These are phyloP conservation scores for Plasmodium falciparum DNA, from an alignment of 169 alveolate species.

Conservation along the genomic window DNA sequence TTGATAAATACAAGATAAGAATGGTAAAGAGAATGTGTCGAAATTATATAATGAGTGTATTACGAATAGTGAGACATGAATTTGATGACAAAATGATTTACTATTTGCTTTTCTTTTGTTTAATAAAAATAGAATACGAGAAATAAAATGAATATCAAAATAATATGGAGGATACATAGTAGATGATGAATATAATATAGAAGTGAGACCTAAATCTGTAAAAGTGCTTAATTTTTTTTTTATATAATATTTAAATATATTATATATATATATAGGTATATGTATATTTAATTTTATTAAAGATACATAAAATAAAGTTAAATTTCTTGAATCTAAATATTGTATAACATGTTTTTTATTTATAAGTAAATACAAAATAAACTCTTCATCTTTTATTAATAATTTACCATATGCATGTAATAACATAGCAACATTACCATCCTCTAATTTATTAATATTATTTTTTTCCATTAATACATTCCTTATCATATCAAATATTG, in stretches of 20 bases:
- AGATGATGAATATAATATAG: conserved; percentile 54
- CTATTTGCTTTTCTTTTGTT: conserved; percentile 60
- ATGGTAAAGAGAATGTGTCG: conserved; percentile 27
- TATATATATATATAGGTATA: conserved; percentile 42
- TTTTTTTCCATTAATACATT: conserved; percentile 15
- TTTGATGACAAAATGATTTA: conserved; percentile 66
- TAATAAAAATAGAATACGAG: conserved; percentile 25
- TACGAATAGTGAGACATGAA: conserved; percentile 57
- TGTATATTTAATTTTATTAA: conserved; percentile 34
- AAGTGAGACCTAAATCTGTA: conserved; percentile 58
- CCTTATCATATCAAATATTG: conserved; percentile 35
- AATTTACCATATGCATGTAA: conserved; percentile 67
- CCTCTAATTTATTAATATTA: conserved; percentile 9
- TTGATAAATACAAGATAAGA: conserved; percentile 17
- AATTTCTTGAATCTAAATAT: conserved; percentile 28
- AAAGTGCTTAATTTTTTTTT: conserved; percentile 15
- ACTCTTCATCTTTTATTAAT: conserved; percentile 43
- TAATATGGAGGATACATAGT: conserved; percentile 2
- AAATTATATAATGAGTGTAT: conserved; percentile 43
- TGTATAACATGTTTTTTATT: conserved; percentile 30
- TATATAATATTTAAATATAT: conserved; percentile 19
- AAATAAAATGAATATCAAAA: conserved; percentile 30
- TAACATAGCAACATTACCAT: conserved; percentile 54
- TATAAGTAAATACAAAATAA: conserved; percentile 23
- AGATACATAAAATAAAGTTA: conserved; percentile 51